phyloP scores from a whole-genome alignment of 345 rosid species.

The Angophora floribunda region DNA sequence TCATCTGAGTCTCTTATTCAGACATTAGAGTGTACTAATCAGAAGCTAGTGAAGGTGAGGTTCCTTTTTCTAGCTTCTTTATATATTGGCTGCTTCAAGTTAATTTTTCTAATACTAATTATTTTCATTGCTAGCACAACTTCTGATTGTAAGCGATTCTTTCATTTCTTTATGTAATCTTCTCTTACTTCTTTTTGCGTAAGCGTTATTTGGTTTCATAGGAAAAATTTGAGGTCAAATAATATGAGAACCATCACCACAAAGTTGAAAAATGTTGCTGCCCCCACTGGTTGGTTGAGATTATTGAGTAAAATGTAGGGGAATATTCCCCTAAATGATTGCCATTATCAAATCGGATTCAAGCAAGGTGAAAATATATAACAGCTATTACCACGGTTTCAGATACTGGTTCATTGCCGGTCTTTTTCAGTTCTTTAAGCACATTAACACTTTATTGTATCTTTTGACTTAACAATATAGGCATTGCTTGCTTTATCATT shows the following conservation, averaged over 20 bases:
- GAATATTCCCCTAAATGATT: neutral
- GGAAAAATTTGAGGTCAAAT: neutral
- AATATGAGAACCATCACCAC: neutral
- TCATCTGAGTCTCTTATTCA: slow-evolving; percentile 10
- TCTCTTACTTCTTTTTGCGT: neutral
- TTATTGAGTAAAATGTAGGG: neutral
- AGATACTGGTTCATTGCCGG: neutral
- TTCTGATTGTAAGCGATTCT: neutral
- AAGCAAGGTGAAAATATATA: neutral
- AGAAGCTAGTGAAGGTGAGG: slow-evolving; percentile 46
- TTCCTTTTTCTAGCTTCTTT: neutral
- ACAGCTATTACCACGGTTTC: neutral
- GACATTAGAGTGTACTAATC: slow-evolving; percentile 31
- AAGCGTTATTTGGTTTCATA: neutral
- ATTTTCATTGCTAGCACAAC: neutral
- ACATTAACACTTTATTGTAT: neutral
- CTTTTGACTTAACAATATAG: neutral
- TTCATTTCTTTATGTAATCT: neutral
- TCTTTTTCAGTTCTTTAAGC: neutral
- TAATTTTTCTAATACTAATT: neutral
- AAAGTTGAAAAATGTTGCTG: neutral
- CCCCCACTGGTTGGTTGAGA: neutral
- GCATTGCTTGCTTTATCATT: neutral
- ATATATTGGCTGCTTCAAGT: neutral
- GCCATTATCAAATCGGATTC: neutral